phyloP scores from a whole-genome alignment of 1,284 basidiomycete species.

The Fomitopsis betulina region DNA sequence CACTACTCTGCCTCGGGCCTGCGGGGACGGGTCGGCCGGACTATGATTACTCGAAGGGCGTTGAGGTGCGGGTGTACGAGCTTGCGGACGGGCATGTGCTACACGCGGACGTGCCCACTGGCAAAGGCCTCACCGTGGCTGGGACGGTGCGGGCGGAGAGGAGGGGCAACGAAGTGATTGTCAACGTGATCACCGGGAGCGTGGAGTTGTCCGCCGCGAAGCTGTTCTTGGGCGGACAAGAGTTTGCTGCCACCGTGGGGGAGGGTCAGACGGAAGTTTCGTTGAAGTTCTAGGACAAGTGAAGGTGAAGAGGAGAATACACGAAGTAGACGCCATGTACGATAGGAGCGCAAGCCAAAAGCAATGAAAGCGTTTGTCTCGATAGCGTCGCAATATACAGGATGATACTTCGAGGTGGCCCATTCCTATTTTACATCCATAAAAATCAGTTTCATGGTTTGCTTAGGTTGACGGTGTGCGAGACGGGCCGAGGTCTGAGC shows the following conservation, averaged over 20 bases:
- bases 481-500: too few species aligned
- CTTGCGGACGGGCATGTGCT: constrained; percentile 41
- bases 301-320: background rate
- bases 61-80: constrained; percentile 53
- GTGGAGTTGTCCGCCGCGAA: constrained; percentile 18
- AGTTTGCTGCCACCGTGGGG: constrained; percentile 5
- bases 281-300: constrained; percentile 8
- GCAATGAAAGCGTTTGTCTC: background rate
- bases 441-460: too few species aligned
- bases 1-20: constrained; percentile 55
- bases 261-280: constrained; percentile 13
- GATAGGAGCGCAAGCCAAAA: background rate
- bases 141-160: constrained; percentile 35
- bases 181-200: constrained; percentile 24
- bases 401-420: background rate
- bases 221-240: constrained; percentile 15
- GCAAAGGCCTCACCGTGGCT: constrained; percentile 32
- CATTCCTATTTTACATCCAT: background rate
- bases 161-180: constrained; percentile 23
- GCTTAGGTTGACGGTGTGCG: too few species aligned
- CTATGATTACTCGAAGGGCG: constrained; percentile 50
- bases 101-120: constrained; percentile 40
- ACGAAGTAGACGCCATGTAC: background rate
- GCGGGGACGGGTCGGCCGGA: constrained; percentile 53
- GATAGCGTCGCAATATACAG: background rate